phyloP scores from a whole-genome alignment of 202 grass and related monocot genomes.

The Saccharum hybrid region DNA sequence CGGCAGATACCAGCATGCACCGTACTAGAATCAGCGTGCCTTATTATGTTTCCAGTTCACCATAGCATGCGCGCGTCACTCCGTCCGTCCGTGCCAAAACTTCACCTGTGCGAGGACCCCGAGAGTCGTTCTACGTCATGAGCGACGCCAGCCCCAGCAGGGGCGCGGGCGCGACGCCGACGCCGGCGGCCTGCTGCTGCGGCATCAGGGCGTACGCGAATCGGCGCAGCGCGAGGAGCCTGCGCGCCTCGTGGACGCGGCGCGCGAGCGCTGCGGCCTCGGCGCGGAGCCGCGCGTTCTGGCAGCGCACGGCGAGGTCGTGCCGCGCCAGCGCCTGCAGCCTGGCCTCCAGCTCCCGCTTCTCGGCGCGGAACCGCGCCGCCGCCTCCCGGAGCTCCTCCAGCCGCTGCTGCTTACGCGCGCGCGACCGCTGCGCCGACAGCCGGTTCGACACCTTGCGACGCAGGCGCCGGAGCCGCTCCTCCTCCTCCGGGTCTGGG shows the following conservation, averaged over 20 bases:
- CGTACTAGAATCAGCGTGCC: not conserved
- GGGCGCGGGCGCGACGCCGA: not conserved
- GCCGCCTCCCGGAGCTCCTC: slow-evolving; percentile 42
- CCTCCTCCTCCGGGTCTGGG: not conserved
- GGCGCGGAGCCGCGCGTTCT: too few species aligned
- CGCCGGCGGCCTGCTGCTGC: not conserved
- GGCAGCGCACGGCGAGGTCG: slow-evolving; percentile 29
- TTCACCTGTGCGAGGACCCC: not conserved
- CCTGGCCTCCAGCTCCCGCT: not conserved
- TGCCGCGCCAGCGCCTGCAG: slow-evolving; percentile 23
- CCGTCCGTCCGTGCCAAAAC: slow-evolving; percentile 46
- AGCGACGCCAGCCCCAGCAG: slow-evolving; percentile 37
- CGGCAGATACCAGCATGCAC: not conserved
- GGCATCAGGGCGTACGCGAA: not conserved
- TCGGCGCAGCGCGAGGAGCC: slow-evolving; percentile 40
- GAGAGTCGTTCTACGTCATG: slow-evolving; percentile 41
- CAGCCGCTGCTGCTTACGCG: slow-evolving; percentile 60
- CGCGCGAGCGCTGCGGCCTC: slow-evolving; percentile 35
- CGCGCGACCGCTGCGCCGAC: slow-evolving; percentile 56
- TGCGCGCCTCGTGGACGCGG: slow-evolving; percentile 21
- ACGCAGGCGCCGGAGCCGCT: slow-evolving; percentile 35
- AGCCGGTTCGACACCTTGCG: slow-evolving; percentile 61
- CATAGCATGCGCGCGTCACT: not conserved
- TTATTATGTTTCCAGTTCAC: not conserved
- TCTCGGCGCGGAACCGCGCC: slow-evolving; percentile 44